Base-by-base conservation (phyloP, 2,329 filamentous ascomycete genomes). In the Epichloe uncinata region DNA sequence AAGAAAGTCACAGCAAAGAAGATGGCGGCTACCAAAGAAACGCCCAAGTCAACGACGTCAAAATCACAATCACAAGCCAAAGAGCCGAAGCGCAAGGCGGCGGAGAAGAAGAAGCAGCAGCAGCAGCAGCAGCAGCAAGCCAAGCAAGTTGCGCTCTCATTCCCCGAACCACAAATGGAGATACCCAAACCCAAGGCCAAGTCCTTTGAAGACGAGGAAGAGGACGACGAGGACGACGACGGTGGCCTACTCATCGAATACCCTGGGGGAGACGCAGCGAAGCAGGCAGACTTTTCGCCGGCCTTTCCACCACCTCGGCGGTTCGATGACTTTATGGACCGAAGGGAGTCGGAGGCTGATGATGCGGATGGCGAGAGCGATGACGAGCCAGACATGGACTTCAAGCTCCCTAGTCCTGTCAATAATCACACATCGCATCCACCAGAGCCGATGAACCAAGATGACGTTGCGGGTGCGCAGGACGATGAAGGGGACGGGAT, bases 211-310 rank as follows among this genome's bases (percentile, higher is more conserved):
- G 73, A 78, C 6, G 73, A 74, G 3, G 75, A 74, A 1, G 73
- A 78, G 6, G 73, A 74, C 2, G 75, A 77, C 0, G 73, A 76
- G 7, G 75, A 76, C 4, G 78, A 76, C 22, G 78, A 79, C 47
- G 73, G 74, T 44, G 74, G 73, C 26, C 68, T 82, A 35, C 72
- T 74, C 26, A 70, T 83, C 50, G 80, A 83, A 61, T 80, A 79
- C 55, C 79, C 79, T 0, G 77, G 72, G 42, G 43, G 75, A 70
- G 34, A 70, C 20, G 61, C 65, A 50, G 53, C 58, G 50, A 63
- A 56, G 53, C 64, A 53, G 55, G 59, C 66, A 16, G 69, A 73
- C 58, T 75, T 75, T 59, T 74, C 73, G 4, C 73, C 73, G 0
- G 68, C 72, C 0, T 72, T 77, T 58, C 69, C 72, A 16, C 58